Conservation (phyloP, 768 basidiomycete genomes). For the Xerocomus potaroensis region DNA sequence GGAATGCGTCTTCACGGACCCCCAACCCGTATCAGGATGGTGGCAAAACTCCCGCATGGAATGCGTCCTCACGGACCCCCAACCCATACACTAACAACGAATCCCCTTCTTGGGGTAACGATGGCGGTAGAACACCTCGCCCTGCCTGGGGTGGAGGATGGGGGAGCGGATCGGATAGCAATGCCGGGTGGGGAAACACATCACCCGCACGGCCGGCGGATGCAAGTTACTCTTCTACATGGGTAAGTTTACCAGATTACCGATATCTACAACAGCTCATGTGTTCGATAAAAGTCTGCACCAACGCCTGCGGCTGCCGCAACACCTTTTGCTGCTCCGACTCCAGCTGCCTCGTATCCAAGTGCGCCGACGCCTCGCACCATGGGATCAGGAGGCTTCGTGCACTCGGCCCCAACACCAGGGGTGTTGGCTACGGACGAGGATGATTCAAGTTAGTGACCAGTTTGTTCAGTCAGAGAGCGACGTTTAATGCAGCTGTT, state of each 20-base stretch:
- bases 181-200: slow-evolving; percentile 25
- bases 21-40: slow-evolving; percentile 48
- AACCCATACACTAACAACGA: slow-evolving; percentile 40
- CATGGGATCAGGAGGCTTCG: slow-evolving; percentile 20
- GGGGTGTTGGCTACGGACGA: slow-evolving; percentile 27
- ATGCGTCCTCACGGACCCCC: slow-evolving; percentile 42
- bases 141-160: slow-evolving; percentile 35
- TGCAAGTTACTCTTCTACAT: slow-evolving; percentile 25
- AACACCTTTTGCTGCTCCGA: slow-evolving; percentile 35
- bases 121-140: slow-evolving; percentile 50
- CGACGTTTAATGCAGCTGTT: slow-evolving; percentile 20
- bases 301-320: slow-evolving; percentile 39
- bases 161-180: slow-evolving; percentile 20
- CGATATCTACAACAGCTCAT: slow-evolving; percentile 11
- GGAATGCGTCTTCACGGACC: slow-evolving; percentile 46
- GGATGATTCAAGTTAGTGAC: slow-evolving; percentile 26
- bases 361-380: slow-evolving; percentile 33
- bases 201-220: slow-evolving; percentile 33
- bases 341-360: slow-evolving; percentile 26
- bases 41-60: slow-evolving; percentile 14
- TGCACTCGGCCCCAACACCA: slow-evolving; percentile 30
- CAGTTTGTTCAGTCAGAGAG: background rate
- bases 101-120: slow-evolving; percentile 27
- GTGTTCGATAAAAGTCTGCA: slow-evolving; percentile 23
- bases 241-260: slow-evolving; percentile 31